These are phyloP conservation scores for Fagus crenata DNA, from an alignment of 306 rosid genomes.

Conservation along the genomic window DNA sequence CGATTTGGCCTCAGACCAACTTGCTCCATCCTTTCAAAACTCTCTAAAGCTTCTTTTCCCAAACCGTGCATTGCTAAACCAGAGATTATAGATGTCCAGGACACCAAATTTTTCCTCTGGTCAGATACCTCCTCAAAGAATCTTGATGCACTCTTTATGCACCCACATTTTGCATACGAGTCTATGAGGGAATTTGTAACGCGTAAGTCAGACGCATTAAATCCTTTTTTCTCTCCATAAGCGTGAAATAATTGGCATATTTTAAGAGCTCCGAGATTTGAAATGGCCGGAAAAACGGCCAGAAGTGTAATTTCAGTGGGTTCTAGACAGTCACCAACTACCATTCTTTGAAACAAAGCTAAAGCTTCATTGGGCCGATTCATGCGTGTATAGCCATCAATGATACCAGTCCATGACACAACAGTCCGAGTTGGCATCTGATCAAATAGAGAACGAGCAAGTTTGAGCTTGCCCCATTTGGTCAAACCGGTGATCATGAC, in stretches of 20 bases:
- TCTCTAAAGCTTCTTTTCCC: slow-evolving; percentile 57
- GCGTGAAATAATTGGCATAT: slow-evolving; percentile 59
- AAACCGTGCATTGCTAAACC: slow-evolving; percentile 69
- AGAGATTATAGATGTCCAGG: slow-evolving; percentile 67
- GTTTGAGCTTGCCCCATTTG: slow-evolving; percentile 56
- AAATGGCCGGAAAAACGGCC: slow-evolving; percentile 59
- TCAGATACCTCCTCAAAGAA: slow-evolving; percentile 50
- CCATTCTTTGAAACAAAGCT: slow-evolving; percentile 56
- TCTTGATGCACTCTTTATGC: slow-evolving; percentile 52
- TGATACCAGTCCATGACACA: slow-evolving; percentile 70
- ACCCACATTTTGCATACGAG: slow-evolving; percentile 74
- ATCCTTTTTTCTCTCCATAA: slow-evolving; percentile 67
- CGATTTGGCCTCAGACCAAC: slow-evolving; percentile 56
- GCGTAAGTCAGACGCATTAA: slow-evolving; percentile 53
- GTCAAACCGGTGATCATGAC: slow-evolving; percentile 57
- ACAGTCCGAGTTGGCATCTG: slow-evolving; percentile 55
- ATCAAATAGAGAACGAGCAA: slow-evolving; percentile 51
- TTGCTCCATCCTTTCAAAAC: slow-evolving; percentile 55
- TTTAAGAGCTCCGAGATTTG: slow-evolving; percentile 53
- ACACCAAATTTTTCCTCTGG: slow-evolving; percentile 55
- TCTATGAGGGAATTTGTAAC: slow-evolving; percentile 61
- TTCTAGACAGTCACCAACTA: slow-evolving; percentile 38
- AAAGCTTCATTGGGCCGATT: slow-evolving; percentile 52
- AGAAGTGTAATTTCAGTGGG: slow-evolving; percentile 65
- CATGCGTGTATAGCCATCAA: slow-evolving; percentile 54